Conservation (phyloP, 2,329 filamentous ascomycete genomes). For the Escovopsis sp. region DNA sequence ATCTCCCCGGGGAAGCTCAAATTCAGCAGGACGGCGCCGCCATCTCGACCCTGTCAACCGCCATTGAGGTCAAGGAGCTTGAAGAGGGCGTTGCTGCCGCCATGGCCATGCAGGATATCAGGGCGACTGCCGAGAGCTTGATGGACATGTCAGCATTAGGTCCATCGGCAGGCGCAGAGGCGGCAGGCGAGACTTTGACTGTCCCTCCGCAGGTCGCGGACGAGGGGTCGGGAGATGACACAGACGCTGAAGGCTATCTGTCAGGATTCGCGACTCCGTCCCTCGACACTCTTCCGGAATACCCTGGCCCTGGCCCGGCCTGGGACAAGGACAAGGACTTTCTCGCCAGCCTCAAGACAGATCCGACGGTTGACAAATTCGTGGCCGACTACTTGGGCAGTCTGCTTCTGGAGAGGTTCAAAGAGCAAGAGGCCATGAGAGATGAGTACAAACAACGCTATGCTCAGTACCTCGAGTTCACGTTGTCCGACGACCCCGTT, state of each 20-base stretch:
- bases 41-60: not conserved
- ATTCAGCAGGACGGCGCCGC: not conserved
- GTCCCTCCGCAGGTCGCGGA: slow-evolving; percentile 34
- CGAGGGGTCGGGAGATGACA: slow-evolving; percentile 33
- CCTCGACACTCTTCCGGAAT: slow-evolving; percentile 36
- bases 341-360: slow-evolving; percentile 24
- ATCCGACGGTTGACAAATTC: slow-evolving; percentile 27
- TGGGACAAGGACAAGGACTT: slow-evolving; percentile 35
- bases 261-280: slow-evolving; percentile 39
- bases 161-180: slow-evolving; percentile 14
- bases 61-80: not conserved
- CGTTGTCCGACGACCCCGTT: slow-evolving; percentile 37
- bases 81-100: slow-evolving; percentile 1
- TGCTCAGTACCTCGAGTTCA: slow-evolving; percentile 37
- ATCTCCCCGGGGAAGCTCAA: not conserved
- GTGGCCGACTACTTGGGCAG: slow-evolving; percentile 30
- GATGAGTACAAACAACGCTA: slow-evolving; percentile 33
- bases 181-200: slow-evolving; percentile 22
- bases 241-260: slow-evolving; percentile 34
- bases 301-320: slow-evolving; percentile 22
- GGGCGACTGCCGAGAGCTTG: not conserved
- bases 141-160: not conserved
- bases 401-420: slow-evolving; percentile 20
- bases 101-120: slow-evolving; percentile 1
- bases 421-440: slow-evolving; percentile 24